A percentile compares a stretch with the other conserved stretches of the same genome.
These are phyloP conservation scores for Colletotrichum tamarilloi DNA, from an alignment of 2,329 filamentous ascomycete species.

Conservation along the genomic window DNA sequence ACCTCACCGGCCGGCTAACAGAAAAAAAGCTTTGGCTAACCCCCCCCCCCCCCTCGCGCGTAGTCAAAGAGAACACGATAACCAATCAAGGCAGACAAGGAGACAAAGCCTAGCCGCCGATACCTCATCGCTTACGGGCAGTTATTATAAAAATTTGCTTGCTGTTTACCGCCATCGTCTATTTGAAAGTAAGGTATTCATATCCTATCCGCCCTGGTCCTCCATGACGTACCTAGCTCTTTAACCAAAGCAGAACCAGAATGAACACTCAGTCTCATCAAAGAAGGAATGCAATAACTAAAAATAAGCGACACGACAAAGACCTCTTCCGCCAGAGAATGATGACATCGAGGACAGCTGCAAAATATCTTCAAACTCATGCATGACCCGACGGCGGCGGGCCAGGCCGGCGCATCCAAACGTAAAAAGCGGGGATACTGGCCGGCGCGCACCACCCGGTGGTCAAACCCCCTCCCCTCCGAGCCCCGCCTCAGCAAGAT, in stretches of 20 bases:
- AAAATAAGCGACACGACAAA: background rate
- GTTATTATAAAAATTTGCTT: accelerated
- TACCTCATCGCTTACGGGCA: background rate
- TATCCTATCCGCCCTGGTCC: background rate
- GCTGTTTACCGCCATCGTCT: background rate
- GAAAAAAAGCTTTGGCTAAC: background rate
- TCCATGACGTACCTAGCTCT: background rate
- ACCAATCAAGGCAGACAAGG: background rate
- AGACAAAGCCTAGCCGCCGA: background rate
- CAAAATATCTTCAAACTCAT: too few relatives aligned
- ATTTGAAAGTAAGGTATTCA: background rate
- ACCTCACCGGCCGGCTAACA: too few relatives aligned
- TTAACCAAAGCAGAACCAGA: background rate
- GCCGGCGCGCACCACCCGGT: background rate
- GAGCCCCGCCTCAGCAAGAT: background rate
- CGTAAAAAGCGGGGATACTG: background rate
- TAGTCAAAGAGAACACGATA: background rate
- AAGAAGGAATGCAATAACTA: background rate
- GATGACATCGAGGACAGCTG: too few relatives aligned
- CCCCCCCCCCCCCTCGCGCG: too few relatives aligned
- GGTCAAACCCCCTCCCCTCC: background rate
- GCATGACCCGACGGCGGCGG: background rate
- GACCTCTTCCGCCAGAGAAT: too few relatives aligned
- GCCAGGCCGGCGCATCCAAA: conserved; percentile 6
- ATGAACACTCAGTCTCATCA: background rate